Conservation (phyloP, 2,329 filamentous ascomycete genomes). For the Aspergillus amoenus region DNA sequence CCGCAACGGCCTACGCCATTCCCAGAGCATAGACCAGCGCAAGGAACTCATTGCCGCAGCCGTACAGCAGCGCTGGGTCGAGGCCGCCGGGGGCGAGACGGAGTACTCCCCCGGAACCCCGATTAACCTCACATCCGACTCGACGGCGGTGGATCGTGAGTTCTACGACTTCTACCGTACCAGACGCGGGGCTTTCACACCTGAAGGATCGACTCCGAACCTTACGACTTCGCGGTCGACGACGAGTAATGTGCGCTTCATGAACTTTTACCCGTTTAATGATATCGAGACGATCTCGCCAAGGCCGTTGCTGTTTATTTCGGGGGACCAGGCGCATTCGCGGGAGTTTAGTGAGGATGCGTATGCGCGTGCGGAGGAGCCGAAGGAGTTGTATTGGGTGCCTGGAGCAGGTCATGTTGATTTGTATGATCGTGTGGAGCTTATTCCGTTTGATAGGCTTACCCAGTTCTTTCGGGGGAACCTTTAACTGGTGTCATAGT, state of each 20-base stretch:
- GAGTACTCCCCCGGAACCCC: slow-evolving; percentile 19
- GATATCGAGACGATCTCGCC: slow-evolving; percentile 24
- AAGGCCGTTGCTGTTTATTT: slow-evolving; percentile 24
- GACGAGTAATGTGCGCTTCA: slow-evolving; percentile 30
- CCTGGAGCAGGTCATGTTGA: slow-evolving; percentile 36
- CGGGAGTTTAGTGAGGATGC: slow-evolving; percentile 25
- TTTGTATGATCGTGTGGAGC: slow-evolving; percentile 37
- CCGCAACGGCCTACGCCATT: slow-evolving; percentile 13
- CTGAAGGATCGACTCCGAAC: slow-evolving; percentile 12
- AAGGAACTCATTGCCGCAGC: slow-evolving; percentile 16
- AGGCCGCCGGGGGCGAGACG: slow-evolving; percentile 12
- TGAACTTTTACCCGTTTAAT: slow-evolving; percentile 28
- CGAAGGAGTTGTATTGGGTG: slow-evolving; percentile 39
- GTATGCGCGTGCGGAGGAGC: slow-evolving; percentile 29
- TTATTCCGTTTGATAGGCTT: slow-evolving; percentile 36
- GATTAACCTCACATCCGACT: slow-evolving; percentile 23
- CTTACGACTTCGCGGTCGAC: slow-evolving; percentile 33
- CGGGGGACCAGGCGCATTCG: slow-evolving; percentile 24
- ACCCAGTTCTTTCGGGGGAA: slow-evolving; percentile 24
- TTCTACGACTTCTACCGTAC: slow-evolving; percentile 37
- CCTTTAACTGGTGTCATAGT: background rate
- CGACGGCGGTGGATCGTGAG: slow-evolving; percentile 23
- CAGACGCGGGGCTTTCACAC: slow-evolving; percentile 28
- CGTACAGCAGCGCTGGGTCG: slow-evolving; percentile 22
- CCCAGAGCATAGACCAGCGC: slow-evolving; percentile 14